Base-by-base conservation (phyloP, 2,329 filamentous ascomycete species). In the Ampelomyces quisqualis region DNA sequence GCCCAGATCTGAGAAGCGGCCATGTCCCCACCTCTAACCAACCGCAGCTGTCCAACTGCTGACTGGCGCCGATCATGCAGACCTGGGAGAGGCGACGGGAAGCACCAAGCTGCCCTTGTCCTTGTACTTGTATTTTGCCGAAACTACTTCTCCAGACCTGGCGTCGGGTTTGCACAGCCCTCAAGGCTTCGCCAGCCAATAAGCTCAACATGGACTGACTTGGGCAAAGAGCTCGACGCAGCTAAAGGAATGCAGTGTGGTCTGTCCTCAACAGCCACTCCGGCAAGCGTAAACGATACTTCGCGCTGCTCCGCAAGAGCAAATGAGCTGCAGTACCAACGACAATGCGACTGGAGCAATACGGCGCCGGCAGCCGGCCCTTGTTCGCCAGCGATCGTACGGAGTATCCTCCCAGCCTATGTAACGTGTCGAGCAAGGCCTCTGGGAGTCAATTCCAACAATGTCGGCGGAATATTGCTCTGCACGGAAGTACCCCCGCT, bases 261-360 rank as follows among this genome's bases (percentile, higher is more conserved):
- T 55, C 55, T 58, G 57, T 54, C 51, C 48, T 36, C 45, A 38
- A 36, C 53, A 52, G 49, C 42, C 33, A 36, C 47, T 49, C 29
- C 41, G 38, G 40, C 40, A 31, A 45, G 42, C 44, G 40, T 48
- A 47, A 47, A 53, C 38, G 51, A 50, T 53, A 49, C 36, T 32
- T 38, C 48, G 40, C 39, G 45, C 48, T 49, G 45, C 45, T 46
- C 40, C 39, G 76, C 74, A 81, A 82, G 85, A 47, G 77, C 38
- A 50, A 39, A 38, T 40, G 40, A 39, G 42, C 38, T 32, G 43
- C 41, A 37, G 38, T 40, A 42, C 41, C 38, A 23, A 39, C 34
- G 19, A 46, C 29, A 45, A 47, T 43, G 41, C 51, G 37, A n/a
- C n/a, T 33, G 31, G 34, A 33, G 36, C 14, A 31, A 29, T 35